Evolutionary conservation across 495 filamentous ascomycete species (phyloP).

Genomic region (Talaromyces wortmannii): DNA sequence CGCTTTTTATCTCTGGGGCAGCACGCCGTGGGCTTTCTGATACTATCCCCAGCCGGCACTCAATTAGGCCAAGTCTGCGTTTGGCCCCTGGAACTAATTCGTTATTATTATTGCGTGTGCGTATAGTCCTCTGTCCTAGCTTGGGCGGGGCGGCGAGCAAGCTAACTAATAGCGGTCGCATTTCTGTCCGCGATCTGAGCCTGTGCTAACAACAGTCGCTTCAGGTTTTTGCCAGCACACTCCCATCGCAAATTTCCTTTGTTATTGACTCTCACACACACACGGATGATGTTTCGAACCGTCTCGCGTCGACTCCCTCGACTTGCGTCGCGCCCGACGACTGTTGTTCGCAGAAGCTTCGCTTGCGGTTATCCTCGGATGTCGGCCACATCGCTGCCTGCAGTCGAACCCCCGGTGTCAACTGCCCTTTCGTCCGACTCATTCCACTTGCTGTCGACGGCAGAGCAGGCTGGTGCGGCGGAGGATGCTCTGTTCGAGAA

Average conservation of each 20-base stretch:
- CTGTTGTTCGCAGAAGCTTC: slow-evolving; percentile 26
- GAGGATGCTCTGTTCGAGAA: slow-evolving; percentile 78
- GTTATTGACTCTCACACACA: too few species aligned
- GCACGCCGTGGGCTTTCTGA: too few species aligned
- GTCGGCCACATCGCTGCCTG: slow-evolving; percentile 14
- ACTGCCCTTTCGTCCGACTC: slow-evolving; percentile 57
- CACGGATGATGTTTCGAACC: slow-evolving; percentile 24
- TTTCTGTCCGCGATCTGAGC: neutral
- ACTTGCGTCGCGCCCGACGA: slow-evolving; percentile 12
- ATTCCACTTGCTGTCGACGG: slow-evolving; percentile 72
- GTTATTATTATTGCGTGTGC: too few species aligned
- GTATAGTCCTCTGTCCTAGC: too few species aligned
- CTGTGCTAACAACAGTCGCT: neutral
- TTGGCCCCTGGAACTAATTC: too few species aligned
- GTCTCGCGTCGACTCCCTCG: slow-evolving; percentile 29
- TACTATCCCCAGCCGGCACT: too few species aligned
- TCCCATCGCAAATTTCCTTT: too few species aligned
- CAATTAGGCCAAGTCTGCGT: too few species aligned
- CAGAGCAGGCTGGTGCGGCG: slow-evolving; percentile 63
- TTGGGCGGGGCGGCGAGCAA: too few species aligned
- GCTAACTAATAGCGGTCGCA: neutral
- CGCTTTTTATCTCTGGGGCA: neutral
- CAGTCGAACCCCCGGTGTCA: slow-evolving; percentile 20
- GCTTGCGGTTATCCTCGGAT: slow-evolving; percentile 40
- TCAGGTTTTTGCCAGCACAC: neutral